Evolutionary conservation across 1,139 yeast genomes (phyloP).

Genomic region (Trichomonascaceae sp.): DNA sequence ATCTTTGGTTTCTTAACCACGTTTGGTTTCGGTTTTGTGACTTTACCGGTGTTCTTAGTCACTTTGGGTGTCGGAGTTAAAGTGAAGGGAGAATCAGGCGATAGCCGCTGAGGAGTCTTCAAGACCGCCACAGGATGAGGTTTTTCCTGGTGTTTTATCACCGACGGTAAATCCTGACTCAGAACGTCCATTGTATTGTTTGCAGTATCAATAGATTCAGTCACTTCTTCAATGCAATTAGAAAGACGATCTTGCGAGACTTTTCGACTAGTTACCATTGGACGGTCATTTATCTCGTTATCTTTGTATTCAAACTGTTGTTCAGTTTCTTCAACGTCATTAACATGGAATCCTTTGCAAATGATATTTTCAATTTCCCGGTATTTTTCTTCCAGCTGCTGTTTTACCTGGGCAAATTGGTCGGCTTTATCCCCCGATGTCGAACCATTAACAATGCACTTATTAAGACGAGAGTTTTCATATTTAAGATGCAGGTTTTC

Average conservation of each 20-base stretch:
- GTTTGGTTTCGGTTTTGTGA: background rate
- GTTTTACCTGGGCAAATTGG: constrained; percentile 9
- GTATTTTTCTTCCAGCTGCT: constrained; percentile 13
- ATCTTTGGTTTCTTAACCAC: background rate
- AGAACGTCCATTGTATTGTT: background rate
- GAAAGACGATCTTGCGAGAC: constrained; percentile 2
- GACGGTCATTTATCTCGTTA: background rate
- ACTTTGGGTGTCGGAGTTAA: background rate
- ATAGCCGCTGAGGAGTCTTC: background rate
- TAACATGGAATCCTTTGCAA: constrained; percentile 8
- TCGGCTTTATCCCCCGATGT: background rate
- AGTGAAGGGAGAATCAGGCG: background rate
- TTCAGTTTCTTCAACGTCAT: background rate
- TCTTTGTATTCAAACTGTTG: background rate
- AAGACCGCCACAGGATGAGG: background rate
- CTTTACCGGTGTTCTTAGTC: background rate
- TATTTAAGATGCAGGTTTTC: constrained; percentile 23
- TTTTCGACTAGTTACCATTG: constrained; percentile 1
- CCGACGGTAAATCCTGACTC: background rate
- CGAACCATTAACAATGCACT: background rate
- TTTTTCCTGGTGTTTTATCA: background rate
- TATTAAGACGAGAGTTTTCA: constrained; percentile 18
- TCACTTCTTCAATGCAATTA: constrained; percentile 10
- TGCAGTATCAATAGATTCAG: constrained; percentile 1
- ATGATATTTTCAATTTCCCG: constrained; percentile 12